A percentile compares a stretch with the other conserved stretches of the same genome.
phyloP scores from a whole-genome alignment of 2,329 filamentous ascomycete genomes.

The Aspergillus unguis region DNA sequence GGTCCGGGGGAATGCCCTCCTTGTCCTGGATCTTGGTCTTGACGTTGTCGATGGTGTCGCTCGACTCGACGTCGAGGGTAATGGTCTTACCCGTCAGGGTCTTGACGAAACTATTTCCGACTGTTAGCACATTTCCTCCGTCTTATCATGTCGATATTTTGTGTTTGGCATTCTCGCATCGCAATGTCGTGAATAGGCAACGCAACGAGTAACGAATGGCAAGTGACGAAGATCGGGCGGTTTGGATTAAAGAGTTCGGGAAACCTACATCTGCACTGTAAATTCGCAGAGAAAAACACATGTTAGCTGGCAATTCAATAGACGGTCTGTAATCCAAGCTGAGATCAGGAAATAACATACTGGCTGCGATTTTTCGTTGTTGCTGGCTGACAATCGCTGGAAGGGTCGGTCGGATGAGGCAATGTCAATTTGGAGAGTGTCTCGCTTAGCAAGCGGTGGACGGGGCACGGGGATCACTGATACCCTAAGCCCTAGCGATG shows the following conservation, averaged over 20 bases:
- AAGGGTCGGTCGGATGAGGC: constrained; percentile 35
- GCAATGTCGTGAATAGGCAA: neutral
- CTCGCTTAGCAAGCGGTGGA: constrained; percentile 44
- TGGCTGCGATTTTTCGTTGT: constrained; percentile 47
- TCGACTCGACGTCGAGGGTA: constrained; percentile 98
- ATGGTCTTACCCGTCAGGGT: constrained; percentile 99
- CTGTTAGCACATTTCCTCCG: constrained; percentile 23
- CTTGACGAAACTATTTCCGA: constrained; percentile 85
- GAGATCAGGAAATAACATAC: constrained; percentile 35
- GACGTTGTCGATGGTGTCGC: constrained; percentile 99
- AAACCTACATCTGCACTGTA: constrained; percentile 85
- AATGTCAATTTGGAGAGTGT: constrained; percentile 40
- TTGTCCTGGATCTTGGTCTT: constrained; percentile 99
- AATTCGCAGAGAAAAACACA: constrained; percentile 31
- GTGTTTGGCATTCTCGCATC: constrained; percentile 10
- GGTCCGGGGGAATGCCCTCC: constrained; percentile 97
- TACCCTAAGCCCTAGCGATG: constrained; percentile 41
- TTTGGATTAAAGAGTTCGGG: constrained; percentile 28
- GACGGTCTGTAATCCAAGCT: constrained; percentile 10
- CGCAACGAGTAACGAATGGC: neutral
- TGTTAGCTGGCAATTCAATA: constrained; percentile 45
- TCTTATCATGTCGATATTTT: neutral
- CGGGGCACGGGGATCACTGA: constrained; percentile 16
- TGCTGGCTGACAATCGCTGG: constrained; percentile 42
- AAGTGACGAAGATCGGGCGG: neutral